phyloP scores from a whole-genome alignment of 2,329 filamentous ascomycete genomes.

The Cytospora mali region DNA sequence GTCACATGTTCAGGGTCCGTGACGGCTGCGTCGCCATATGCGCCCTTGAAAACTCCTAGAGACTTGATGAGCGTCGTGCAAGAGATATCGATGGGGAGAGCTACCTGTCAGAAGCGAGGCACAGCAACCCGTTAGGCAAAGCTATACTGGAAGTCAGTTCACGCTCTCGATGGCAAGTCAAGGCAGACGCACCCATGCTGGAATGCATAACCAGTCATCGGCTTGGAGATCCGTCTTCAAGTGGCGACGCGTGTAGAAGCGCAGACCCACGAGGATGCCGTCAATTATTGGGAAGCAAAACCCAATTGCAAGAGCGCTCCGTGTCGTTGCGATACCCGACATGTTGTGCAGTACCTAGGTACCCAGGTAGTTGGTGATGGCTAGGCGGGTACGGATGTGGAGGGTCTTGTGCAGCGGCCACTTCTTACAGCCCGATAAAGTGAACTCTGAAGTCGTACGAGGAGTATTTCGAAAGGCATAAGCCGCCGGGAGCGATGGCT shows the following conservation, averaged over 20 bases:
- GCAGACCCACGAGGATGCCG: conserved; percentile 7
- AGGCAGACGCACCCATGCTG: conserved; percentile 9
- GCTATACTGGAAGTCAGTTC: background rate
- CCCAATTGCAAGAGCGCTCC: conserved; percentile 2
- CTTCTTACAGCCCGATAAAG: too few species aligned
- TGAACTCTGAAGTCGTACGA: too few species aligned
- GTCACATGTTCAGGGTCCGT: conserved; percentile 7
- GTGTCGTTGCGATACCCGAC: conserved; percentile 9
- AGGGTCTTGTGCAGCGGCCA: background rate
- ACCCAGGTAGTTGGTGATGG: background rate
- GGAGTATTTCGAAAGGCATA: too few species aligned
- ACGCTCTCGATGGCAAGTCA: background rate
- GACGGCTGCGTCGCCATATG: conserved; percentile 5
- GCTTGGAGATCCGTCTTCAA: background rate
- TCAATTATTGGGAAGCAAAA: conserved; percentile 9
- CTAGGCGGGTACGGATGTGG: background rate
- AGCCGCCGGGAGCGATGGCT: too few species aligned
- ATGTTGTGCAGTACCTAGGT: conserved; percentile 10
- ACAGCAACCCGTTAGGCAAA: background rate
- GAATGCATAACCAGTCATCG: conserved; percentile 9
- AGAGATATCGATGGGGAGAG: background rate
- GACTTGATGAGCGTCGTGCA: conserved; percentile 2
- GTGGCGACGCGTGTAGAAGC: conserved; percentile 10
- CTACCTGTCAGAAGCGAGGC: conserved; percentile 4
- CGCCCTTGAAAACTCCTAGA: conserved; percentile 4